Base-by-base conservation (phyloP, 2,329 filamentous ascomycete species). In the Botryotinia calthae region DNA sequence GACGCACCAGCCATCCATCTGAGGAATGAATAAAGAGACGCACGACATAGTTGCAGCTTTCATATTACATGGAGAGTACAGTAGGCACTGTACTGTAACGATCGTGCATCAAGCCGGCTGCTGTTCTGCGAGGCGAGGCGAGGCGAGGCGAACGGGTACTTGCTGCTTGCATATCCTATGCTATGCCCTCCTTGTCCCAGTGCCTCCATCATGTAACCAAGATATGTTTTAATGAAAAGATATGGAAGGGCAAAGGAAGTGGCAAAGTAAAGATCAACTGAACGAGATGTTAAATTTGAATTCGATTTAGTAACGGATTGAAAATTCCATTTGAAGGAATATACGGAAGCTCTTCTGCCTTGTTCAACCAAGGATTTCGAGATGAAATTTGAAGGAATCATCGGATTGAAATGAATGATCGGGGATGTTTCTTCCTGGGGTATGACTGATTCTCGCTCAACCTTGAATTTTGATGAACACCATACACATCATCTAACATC, bases 101-200 rank as follows among this genome's bases (percentile, higher is more conserved):
- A 68, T 68, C 65, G 65, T 68, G 65, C 65, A 68, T 68, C 65
- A 68, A 68, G 65, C 65, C 65, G 65, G 65, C 64, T 67, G 25
- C 48, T 67, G 34, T 54, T 67, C 62, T 65, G 62, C 44, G 62
- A 65, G 62, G 64, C 64, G 63, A 66, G 44, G 64, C 64, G 63
- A 66, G 44, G 63, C 63, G 48, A 67, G 65, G 65, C 65, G 65
- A 67, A 67, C 65, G 65, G 65, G 65, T 67, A 67, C 65, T 67
- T 67, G 48, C 65, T 67, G 65, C 65, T 54, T 67, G 65, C 65
- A 68, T 68, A 68, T 68, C 65, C 65, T 68, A 56, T 68, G 48
- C 48, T 56, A 67, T 67, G 31, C 64, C 34, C 37, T 40, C 65
- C 65, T 28, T 68, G 20, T 56, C 20, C 48, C 48, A 37, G 31